These are phyloP conservation scores for Aureobasidium sp. DNA, from an alignment of 2,329 filamentous ascomycete genomes.

Conservation along the genomic window DNA sequence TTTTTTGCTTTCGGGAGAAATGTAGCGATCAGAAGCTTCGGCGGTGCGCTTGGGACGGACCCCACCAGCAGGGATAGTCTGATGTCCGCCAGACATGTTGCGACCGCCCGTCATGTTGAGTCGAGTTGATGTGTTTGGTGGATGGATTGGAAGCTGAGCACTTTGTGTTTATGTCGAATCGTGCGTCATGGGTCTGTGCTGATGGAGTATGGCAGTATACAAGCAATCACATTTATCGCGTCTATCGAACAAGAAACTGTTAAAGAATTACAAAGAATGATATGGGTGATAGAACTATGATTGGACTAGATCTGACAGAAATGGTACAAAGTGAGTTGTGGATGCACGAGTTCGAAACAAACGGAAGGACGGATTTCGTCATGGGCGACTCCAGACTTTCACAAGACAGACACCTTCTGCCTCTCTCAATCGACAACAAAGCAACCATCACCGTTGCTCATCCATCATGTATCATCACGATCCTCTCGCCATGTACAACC, in stretches of 20 bases:
- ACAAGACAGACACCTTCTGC: not conserved
- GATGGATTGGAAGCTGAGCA: not conserved
- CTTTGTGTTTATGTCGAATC: not conserved
- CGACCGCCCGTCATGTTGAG: not conserved
- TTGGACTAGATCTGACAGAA: not conserved
- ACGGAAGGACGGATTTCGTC: not conserved
- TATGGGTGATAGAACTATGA: too few species aligned
- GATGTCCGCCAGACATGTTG: conserved; percentile 31
- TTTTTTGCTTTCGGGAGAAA: conserved; percentile 65
- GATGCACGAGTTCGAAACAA: not conserved
- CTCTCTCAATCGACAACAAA: not conserved
- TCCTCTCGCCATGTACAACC: conserved; percentile 46
- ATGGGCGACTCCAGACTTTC: conserved; percentile 2
- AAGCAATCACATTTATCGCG: not conserved
- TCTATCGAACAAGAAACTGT: too few species aligned
- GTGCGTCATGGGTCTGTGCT: conserved; percentile 5
- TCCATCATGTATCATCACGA: conserved; percentile 40
- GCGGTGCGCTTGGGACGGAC: conserved; percentile 57
- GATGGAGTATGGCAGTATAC: not conserved
- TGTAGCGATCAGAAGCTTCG: conserved; percentile 69
- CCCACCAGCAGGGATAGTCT: conserved; percentile 33
- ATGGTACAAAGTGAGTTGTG: not conserved
- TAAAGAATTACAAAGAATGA: not conserved
- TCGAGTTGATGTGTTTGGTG: not conserved
- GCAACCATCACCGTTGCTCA: not conserved